Evolutionary conservation across 495 filamentous ascomycete species (phyloP).

Genomic region (Aspergillus sparsus): DNA sequence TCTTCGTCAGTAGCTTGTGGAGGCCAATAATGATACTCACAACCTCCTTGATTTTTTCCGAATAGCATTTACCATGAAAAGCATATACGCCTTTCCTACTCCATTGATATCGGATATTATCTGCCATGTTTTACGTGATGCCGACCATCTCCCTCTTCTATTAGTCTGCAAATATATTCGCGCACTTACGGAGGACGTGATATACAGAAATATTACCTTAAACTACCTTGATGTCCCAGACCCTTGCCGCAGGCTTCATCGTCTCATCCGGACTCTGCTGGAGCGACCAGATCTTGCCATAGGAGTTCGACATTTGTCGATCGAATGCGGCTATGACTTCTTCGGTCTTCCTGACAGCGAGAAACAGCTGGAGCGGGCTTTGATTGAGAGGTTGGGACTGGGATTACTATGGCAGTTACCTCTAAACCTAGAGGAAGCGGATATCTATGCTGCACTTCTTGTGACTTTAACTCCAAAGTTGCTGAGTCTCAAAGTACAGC

Average conservation of each 20-base stretch:
- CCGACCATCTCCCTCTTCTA: conserved; percentile 1
- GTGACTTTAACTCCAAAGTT: background rate
- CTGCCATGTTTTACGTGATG: background rate
- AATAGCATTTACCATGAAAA: background rate
- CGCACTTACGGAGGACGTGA: background rate
- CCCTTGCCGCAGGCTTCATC: background rate
- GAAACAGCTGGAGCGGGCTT: background rate
- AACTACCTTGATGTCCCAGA: background rate
- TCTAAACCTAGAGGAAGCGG: background rate
- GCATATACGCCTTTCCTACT: background rate
- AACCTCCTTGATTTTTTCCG: no score
- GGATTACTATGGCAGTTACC: background rate
- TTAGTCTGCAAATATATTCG: background rate
- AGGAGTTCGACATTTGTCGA: background rate
- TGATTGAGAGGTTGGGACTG: background rate
- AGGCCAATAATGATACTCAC: no score
- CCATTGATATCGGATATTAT: background rate
- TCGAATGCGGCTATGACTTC: conserved; percentile 1
- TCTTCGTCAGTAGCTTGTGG: no score
- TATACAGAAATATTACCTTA: background rate
- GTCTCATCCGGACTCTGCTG: background rate
- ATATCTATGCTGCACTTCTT: background rate
- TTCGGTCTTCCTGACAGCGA: background rate
- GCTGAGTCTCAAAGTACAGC: background rate
- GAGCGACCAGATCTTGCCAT: background rate